Base-by-base conservation (phyloP, 2,329 filamentous ascomycete genomes). In the Aspergillus viridinutans region DNA sequence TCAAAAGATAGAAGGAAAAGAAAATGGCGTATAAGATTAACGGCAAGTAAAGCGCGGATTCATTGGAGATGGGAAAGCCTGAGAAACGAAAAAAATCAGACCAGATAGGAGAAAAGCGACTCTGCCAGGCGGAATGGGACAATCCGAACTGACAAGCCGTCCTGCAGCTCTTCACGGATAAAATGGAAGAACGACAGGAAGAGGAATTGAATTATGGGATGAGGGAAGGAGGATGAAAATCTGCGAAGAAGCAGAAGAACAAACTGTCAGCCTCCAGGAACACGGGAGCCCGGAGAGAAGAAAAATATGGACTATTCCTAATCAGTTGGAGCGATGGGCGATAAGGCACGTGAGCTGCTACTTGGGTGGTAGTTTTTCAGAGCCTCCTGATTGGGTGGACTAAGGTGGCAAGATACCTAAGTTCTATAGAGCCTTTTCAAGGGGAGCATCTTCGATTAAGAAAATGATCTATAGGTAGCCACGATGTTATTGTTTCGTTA, bases 101-200 rank as follows among this genome's bases (percentile, higher is more conserved):
- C 42, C 49, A 43, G 35, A 40, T 25, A 14, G 26, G 48, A 17
- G 38, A n/a, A 49, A 57, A 49, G 52, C 49, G 43, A 53, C 50
- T 35, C 49, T 59, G 51, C 52, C 49, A 58, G 56, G 52, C 50
- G 49, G 54, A 55, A 51, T 35, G 40, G 28, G 52, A 49, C 56
- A 58, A 58, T 59, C 53, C 57, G 53, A 51, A 54, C 53, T 62
- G 53, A 55, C 52, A 60, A 64, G 64, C 60, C 63, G 61, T 63
- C 63, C 67, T 62, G 64, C 65, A 69, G 64, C 65, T 64, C 61
- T 71, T 61, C 56, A 57, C 61, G 50, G 49, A 49, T 56, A 43
- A 54, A 58, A 55, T 49, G 47, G 48, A 59, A 47, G 54, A 53
- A 55, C 61, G 57, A 49, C 50, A 52, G 54, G 62, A 67, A 64